phyloP scores from a whole-genome alignment of 192 early-diverging fungal species.

The Dispira simplex region DNA sequence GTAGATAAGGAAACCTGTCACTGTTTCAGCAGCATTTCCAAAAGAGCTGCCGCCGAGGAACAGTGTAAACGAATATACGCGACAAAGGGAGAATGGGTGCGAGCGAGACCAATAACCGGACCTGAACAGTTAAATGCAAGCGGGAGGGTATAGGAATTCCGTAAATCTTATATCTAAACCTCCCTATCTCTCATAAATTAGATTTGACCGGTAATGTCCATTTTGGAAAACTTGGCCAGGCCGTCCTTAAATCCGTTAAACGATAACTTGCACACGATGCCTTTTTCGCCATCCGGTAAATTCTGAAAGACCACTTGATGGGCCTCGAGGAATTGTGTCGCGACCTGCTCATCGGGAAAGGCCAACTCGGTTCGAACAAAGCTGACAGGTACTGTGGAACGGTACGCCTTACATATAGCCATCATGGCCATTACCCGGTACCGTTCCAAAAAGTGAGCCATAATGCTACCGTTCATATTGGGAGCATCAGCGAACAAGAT shows the following conservation, averaged over 20 bases:
- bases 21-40: no score
- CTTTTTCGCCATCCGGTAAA: constrained; percentile 14
- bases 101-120: no score
- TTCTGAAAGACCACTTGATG: constrained; percentile 20
- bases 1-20: no score
- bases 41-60: no score
- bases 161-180: not conserved
- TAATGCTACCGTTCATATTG: constrained; percentile 76
- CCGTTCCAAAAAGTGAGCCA: constrained; percentile 83
- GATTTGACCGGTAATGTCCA: constrained; percentile 71
- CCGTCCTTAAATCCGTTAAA: constrained; percentile 29
- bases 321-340: constrained; percentile 31
- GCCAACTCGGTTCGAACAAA: constrained; percentile 53
- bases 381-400: constrained; percentile 36
- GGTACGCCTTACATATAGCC: constrained; percentile 31
- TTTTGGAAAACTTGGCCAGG: constrained; percentile 41
- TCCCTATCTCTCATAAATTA: constrained; percentile 11
- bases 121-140: no score
- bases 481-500: constrained; percentile 57
- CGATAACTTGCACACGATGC: constrained; percentile 42
- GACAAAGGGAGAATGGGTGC: no score
- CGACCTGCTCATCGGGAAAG: constrained; percentile 30
- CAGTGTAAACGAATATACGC: no score
- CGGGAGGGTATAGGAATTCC: not conserved
- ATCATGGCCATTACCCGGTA: constrained; percentile 68